Conservation (phyloP, 495 filamentous ascomycete species). For the Neurospora sp. region DNA sequence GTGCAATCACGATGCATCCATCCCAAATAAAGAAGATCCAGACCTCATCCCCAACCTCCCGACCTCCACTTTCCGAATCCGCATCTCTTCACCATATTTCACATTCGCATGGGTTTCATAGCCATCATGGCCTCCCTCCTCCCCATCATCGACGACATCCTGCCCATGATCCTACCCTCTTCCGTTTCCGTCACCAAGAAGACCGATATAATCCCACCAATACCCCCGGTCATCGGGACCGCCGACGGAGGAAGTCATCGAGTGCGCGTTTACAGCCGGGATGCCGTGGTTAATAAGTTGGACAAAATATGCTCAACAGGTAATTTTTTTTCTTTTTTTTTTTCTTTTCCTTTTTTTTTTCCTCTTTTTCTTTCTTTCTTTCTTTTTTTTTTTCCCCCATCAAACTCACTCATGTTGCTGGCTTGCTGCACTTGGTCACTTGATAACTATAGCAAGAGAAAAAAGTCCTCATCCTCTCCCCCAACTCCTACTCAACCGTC, state of each 20-base stretch:
- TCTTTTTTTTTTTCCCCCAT: no score
- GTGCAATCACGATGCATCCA: not conserved
- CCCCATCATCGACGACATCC: conserved; percentile 38
- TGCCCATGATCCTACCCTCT: conserved; percentile 40
- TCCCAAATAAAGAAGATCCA: not conserved
- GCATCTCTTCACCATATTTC: not conserved
- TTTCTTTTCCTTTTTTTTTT: no score
- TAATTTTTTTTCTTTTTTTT: conserved; percentile 13
- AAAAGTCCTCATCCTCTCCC: conserved; percentile 36
- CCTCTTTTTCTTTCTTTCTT: not conserved
- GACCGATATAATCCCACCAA: conserved; percentile 27
- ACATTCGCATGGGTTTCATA: not conserved
- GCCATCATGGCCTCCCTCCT: conserved; percentile 35
- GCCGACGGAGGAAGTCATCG: conserved; percentile 15
- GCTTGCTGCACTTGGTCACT: no score
- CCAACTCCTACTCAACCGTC: conserved; percentile 28
- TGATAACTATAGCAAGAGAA: conserved; percentile 3
- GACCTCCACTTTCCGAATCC: not conserved
- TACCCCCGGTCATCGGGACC: conserved; percentile 13
- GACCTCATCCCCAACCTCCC: not conserved
- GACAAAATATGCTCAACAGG: conserved; percentile 48
- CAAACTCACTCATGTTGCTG: not conserved
- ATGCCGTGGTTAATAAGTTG: conserved; percentile 48
- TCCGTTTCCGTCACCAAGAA: conserved; percentile 35
- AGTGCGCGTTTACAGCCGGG: conserved; percentile 43